Percentiles rank a stretch among this genome's conserved stretches.
Conservation (phyloP, 208 protist genomes). For the Balamuthia mandrillaris region DNA sequence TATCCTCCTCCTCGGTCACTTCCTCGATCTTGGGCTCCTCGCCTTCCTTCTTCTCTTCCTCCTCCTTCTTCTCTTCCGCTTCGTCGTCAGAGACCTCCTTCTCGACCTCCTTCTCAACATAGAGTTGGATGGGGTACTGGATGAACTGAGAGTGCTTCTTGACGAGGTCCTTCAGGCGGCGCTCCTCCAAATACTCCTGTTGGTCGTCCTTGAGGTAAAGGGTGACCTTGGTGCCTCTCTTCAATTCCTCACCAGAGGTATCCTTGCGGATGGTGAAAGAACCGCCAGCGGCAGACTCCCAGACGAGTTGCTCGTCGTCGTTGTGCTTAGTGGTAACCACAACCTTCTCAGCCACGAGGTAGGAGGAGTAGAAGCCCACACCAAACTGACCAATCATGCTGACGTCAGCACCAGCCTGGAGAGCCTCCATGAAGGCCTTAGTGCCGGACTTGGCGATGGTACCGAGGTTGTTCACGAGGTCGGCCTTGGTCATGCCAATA, state of each 20-base stretch:
- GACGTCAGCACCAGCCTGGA: slow-evolving; percentile 93
- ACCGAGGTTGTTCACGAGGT: slow-evolving; percentile 97
- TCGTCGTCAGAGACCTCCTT: slow-evolving; percentile 89
- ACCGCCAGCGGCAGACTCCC: slow-evolving; percentile 94
- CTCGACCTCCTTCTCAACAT: slow-evolving; percentile 90
- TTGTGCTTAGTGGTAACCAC: slow-evolving; percentile 95
- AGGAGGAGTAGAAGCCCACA: slow-evolving; percentile 99
- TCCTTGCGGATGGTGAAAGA: slow-evolving; percentile 91
- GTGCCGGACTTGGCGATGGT: slow-evolving; percentile 98
- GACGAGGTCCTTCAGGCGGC: slow-evolving; percentile 91
- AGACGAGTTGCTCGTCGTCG: slow-evolving; percentile 94
- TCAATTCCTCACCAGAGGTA: slow-evolving; percentile 76
- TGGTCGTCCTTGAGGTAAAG: slow-evolving; percentile 97
- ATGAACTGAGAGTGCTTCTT: slow-evolving; percentile 99
- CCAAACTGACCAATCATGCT: slow-evolving; percentile 99
- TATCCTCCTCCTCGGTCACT: slow-evolving; percentile 70
- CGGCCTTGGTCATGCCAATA: slow-evolving; percentile 98
- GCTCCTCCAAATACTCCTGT: slow-evolving; percentile 90
- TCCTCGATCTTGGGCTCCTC: slow-evolving; percentile 70
- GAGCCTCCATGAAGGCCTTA: slow-evolving; percentile 97
- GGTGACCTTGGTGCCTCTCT: slow-evolving; percentile 93
- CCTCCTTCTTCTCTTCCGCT: slow-evolving; percentile 73
- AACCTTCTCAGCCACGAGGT: slow-evolving; percentile 96
- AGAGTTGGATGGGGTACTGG: slow-evolving; percentile 94
- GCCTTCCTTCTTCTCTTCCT: slow-evolving; percentile 52